Conservation (phyloP, 164 flowering plant species). For the Piper longum region DNA sequence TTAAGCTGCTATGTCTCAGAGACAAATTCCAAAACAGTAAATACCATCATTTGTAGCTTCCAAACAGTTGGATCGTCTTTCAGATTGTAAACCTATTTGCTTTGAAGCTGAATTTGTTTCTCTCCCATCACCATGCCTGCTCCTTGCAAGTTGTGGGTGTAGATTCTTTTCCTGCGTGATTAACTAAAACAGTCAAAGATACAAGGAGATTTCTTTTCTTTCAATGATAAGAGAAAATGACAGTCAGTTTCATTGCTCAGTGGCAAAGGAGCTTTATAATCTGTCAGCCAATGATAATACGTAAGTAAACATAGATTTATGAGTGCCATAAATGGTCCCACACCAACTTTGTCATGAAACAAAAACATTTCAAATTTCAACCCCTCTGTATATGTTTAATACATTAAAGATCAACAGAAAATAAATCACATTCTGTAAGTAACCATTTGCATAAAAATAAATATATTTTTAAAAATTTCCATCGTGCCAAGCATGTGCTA, state of each 20-base stretch:
- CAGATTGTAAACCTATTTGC: constrained; percentile 4
- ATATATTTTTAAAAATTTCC: too few relatives aligned
- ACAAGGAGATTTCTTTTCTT: neutral
- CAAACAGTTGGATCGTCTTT: constrained; percentile 3
- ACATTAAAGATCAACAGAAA: too few relatives aligned
- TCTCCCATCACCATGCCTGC: constrained; percentile 5
- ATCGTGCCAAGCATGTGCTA: too few relatives aligned
- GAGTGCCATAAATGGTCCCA: too few relatives aligned
- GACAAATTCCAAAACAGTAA: neutral
- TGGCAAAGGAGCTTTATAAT: too few relatives aligned
- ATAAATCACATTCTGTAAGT: too few relatives aligned
- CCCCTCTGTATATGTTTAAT: too few relatives aligned
- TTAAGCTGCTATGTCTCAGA: neutral
- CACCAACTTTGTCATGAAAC: too few relatives aligned
- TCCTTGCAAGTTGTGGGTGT: constrained; percentile 4
- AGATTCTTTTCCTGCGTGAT: constrained; percentile 11
- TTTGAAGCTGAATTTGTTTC: constrained; percentile 7
- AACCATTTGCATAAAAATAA: too few relatives aligned
- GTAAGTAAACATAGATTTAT: too few relatives aligned
- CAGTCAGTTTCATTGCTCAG: neutral
- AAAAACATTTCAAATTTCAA: too few relatives aligned
- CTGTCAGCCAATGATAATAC: too few relatives aligned
- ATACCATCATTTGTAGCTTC: constrained; percentile 10
- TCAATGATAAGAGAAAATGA: neutral
- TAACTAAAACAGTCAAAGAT: neutral